Evolutionary conservation across 164 flowering plant genomes (phyloP).

Genomic region (Dillenia suffruticosa): DNA sequence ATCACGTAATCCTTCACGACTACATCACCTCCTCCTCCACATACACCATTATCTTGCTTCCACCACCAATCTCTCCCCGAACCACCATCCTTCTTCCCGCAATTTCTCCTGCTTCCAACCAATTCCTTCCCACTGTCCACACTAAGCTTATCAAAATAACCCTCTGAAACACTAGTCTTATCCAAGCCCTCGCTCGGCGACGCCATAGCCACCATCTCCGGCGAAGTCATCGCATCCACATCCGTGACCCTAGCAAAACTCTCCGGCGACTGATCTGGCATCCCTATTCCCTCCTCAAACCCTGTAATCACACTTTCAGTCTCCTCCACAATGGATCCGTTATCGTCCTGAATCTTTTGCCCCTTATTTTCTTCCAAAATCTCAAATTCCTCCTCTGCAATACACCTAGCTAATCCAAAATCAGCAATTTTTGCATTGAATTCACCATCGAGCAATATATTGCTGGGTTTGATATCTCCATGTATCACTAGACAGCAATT

Average conservation of each 20-base stretch:
- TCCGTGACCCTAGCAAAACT: constrained; percentile 31
- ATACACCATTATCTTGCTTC: constrained; percentile 62
- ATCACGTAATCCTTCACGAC: constrained; percentile 90
- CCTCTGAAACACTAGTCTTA: constrained; percentile 52
- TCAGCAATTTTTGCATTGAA: constrained; percentile 82
- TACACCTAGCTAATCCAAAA: constrained; percentile 59
- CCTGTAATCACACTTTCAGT: constrained; percentile 60
- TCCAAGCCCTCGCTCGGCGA: constrained; percentile 55
- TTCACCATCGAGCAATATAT: constrained; percentile 52
- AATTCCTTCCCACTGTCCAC: constrained; percentile 58
- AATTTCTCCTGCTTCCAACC: constrained; percentile 16
- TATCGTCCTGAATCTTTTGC: constrained; percentile 31
- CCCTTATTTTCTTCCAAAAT: constrained; percentile 5
- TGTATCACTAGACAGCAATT: constrained; percentile 64
- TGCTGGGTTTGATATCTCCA: constrained; percentile 94
- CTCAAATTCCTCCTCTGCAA: constrained; percentile 16
- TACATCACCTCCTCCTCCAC: constrained; percentile 48
- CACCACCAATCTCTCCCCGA: constrained; percentile 84
- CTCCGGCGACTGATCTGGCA: constrained; percentile 51
- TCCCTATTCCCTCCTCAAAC: constrained; percentile 45
- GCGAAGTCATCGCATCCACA: constrained; percentile 30
- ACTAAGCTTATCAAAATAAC: constrained; percentile 55
- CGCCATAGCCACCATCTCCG: constrained; percentile 33
- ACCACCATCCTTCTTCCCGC: constrained; percentile 37
- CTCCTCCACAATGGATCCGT: constrained; percentile 67